Conservation (phyloP, 1,284 basidiomycete genomes). For the Mycena citricolor region DNA sequence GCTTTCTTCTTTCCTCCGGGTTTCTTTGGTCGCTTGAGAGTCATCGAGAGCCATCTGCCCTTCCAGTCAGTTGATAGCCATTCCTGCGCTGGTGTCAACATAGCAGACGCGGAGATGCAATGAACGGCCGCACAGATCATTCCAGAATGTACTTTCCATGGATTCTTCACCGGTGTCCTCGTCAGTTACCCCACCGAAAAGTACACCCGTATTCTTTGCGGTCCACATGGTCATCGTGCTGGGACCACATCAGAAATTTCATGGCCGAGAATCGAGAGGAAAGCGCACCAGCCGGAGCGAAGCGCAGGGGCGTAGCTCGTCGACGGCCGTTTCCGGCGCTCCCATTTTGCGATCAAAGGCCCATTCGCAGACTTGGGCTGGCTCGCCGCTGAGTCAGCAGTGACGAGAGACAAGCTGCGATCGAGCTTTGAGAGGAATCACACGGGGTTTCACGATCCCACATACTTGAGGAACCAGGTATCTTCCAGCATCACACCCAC, state of each 20-base stretch:
- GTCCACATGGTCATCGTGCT: constrained; percentile 83
- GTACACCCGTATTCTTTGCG: constrained; percentile 66
- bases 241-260: not conserved
- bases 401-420: constrained; percentile 26
- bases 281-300: constrained; percentile 60
- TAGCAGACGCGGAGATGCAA: not conserved
- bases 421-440: no score
- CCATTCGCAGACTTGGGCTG: constrained; percentile 30
- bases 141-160: constrained; percentile 83
- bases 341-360: constrained; percentile 75
- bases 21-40: constrained; percentile 63
- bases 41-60: constrained; percentile 80
- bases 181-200: constrained; percentile 93
- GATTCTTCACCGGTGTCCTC: constrained; percentile 87
- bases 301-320: constrained; percentile 73
- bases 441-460: not conserved
- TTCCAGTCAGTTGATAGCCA: constrained; percentile 77
- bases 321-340: constrained; percentile 71
- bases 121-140: constrained; percentile 63
- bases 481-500: constrained; percentile 89
- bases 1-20: constrained; percentile 42
- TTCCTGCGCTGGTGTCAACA: constrained; percentile 45
- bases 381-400: constrained; percentile 10
- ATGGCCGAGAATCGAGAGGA: not conserved
- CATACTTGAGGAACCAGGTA: constrained; percentile 84